phyloP scores from a whole-genome alignment of 1,284 basidiomycete species.

The Puccinia sorghi region DNA sequence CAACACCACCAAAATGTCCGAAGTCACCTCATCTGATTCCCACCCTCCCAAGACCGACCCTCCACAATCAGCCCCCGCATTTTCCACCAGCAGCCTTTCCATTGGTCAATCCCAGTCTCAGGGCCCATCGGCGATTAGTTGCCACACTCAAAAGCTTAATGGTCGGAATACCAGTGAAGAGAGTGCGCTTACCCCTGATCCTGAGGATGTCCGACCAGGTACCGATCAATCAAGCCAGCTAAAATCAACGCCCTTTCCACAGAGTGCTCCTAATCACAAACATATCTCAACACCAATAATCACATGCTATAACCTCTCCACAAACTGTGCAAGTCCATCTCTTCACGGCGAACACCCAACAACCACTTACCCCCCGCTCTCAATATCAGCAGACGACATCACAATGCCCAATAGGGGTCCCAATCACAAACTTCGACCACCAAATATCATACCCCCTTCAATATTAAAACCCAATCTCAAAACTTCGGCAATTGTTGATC shows the following conservation, averaged over 20 bases:
- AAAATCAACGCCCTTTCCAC: constrained; percentile 5
- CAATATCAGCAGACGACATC: constrained; percentile 5
- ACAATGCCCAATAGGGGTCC: not conserved
- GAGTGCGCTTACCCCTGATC: constrained; percentile 48
- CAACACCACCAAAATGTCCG: not conserved
- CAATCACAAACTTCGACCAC: constrained; percentile 7
- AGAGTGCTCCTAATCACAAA: not conserved
- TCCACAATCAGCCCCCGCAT: not conserved
- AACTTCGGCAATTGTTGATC: constrained; percentile 7
- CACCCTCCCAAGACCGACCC: not conserved
- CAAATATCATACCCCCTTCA: constrained; percentile 38
- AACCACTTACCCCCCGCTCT: not conserved
- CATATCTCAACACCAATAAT: constrained; percentile 14
- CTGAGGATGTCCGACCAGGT: constrained; percentile 33
- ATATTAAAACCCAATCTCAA: constrained; percentile 8
- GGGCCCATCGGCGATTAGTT: not conserved
- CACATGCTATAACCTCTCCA: not conserved
- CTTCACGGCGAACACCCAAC: not conserved
- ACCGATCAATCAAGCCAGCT: not conserved
- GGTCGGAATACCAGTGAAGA: constrained; percentile 44
- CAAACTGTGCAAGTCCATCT: constrained; percentile 15
- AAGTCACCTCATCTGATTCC: not conserved
- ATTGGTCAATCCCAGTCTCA: not conserved
- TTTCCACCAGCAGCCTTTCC: not conserved
- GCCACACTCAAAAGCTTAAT: constrained; percentile 1